phyloP scores from a whole-genome alignment of 2,329 filamentous ascomycete genomes.

The Trichoderma atrobrunneum region DNA sequence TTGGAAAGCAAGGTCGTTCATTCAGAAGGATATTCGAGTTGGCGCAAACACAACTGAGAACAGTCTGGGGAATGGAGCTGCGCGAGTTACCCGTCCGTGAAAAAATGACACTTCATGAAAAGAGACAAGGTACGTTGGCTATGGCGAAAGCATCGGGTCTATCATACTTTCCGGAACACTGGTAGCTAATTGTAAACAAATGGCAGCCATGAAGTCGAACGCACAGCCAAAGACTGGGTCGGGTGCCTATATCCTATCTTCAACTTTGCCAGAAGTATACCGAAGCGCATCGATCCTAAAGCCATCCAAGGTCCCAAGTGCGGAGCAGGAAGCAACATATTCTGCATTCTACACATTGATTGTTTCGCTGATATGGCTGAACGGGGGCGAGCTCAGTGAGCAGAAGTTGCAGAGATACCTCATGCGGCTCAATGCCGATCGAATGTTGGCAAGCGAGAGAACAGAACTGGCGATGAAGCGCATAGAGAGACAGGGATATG shows the following conservation, averaged over 20 bases:
- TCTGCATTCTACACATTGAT: conserved; percentile 77
- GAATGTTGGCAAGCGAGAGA: conserved; percentile 69
- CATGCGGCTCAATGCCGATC: conserved; percentile 69
- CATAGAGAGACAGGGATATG: conserved; percentile 79
- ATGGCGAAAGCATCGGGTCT: not conserved
- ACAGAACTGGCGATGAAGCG: conserved; percentile 72
- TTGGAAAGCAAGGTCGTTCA: conserved; percentile 64
- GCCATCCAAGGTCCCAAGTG: conserved; percentile 64
- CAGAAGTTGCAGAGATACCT: conserved; percentile 76
- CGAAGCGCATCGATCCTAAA: conserved; percentile 64
- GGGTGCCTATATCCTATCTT: conserved; percentile 75
- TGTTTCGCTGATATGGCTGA: conserved; percentile 72
- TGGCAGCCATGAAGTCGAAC: conserved; percentile 43
- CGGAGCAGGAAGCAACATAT: conserved; percentile 73
- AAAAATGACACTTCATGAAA: conserved; percentile 75
- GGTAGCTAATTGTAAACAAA: not conserved
- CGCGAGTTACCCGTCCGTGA: conserved; percentile 77
- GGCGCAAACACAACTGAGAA: conserved; percentile 69
- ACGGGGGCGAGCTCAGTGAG: conserved; percentile 71
- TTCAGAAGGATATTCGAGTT: conserved; percentile 76
- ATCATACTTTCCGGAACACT: not conserved
- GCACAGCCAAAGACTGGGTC: conserved; percentile 55
- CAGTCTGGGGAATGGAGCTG: conserved; percentile 89
- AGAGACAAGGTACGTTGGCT: conserved; percentile 60
- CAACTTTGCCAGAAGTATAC: conserved; percentile 66